Evolutionary conservation across 768 basidiomycete species (phyloP).

Genomic region (Megacollybia marginata): DNA sequence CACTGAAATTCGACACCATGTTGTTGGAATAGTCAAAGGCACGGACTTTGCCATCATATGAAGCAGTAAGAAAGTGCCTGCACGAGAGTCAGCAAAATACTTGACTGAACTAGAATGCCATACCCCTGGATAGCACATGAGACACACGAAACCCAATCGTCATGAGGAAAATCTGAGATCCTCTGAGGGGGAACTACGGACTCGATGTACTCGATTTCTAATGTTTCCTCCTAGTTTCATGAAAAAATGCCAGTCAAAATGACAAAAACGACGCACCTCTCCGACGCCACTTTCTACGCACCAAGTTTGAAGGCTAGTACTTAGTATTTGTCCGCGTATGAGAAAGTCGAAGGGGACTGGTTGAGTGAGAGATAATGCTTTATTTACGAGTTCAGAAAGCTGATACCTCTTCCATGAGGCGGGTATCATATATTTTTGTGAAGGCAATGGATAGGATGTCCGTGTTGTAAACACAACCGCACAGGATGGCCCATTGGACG

Average conservation of each 20-base stretch:
- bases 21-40: conserved; percentile 67
- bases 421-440: conserved; percentile 91
- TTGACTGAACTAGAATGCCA: conserved; percentile 5
- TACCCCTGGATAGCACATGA: conserved; percentile 55
- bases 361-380: conserved; percentile 67
- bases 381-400: conserved; percentile 94
- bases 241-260: conserved; percentile 1
- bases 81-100: conserved; percentile 3
- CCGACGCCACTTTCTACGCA: conserved; percentile 61
- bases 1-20: conserved; percentile 35
- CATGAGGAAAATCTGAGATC: conserved; percentile 71
- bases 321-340: conserved; percentile 72
- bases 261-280: conserved; percentile 40
- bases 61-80: conserved; percentile 69
- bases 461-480: conserved; percentile 71
- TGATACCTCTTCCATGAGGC: conserved; percentile 90
- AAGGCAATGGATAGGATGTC: conserved; percentile 65
- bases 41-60: conserved; percentile 75
- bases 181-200: conserved; percentile 82
- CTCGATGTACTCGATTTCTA: conserved; percentile 90
- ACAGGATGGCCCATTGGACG: conserved; percentile 25
- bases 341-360: conserved; percentile 93
- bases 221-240: conserved; percentile 66
- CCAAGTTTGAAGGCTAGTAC: conserved; percentile 69
- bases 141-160: conserved; percentile 91